Evolutionary conservation across 2,329 filamentous ascomycete genomes (phyloP).

Genomic region (Colletotrichum filicis): DNA sequence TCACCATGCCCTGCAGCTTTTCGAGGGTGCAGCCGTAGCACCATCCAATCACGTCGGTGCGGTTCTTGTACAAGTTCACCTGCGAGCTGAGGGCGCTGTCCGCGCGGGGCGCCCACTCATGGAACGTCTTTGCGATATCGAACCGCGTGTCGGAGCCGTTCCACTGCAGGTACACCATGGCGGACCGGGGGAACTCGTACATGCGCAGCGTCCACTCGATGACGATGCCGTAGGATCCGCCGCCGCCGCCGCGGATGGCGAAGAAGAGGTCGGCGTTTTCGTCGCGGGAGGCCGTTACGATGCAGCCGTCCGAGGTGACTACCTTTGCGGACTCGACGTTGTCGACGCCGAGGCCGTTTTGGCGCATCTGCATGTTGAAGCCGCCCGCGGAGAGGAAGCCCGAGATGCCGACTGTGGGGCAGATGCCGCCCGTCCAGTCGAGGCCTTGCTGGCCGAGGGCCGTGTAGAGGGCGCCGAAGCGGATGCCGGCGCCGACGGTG

Average conservation of each 20-base stretch:
- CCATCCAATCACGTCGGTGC: not conserved
- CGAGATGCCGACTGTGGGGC: constrained; percentile 41
- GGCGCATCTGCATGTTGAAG: constrained; percentile 44
- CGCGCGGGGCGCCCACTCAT: constrained; percentile 33
- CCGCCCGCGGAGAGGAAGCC: constrained; percentile 44
- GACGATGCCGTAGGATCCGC: constrained; percentile 45
- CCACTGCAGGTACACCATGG: constrained; percentile 35
- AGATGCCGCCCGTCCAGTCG: constrained; percentile 34
- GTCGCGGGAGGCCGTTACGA: constrained; percentile 37
- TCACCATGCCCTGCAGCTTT: not conserved
- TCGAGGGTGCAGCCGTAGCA: not conserved
- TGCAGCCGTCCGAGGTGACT: constrained; percentile 41
- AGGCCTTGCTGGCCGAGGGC: constrained; percentile 24
- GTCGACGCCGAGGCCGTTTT: constrained; percentile 42
- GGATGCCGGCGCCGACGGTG: constrained; percentile 34
- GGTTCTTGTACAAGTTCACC: not conserved
- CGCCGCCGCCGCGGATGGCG: constrained; percentile 43
- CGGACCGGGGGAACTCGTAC: constrained; percentile 29
- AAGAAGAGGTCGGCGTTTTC: constrained; percentile 42
- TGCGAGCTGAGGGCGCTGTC: constrained; percentile 16
- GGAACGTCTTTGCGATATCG: constrained; percentile 27
- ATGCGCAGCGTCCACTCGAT: constrained; percentile 38
- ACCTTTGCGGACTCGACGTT: constrained; percentile 43
- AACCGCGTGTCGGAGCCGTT: constrained; percentile 7
- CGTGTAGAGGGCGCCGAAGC: constrained; percentile 36